Evolutionary conservation across 345 rosid species (phyloP), one percentile per base, ranked within the genome.

Genomic region (Bretschneidera sinensis): DNA sequence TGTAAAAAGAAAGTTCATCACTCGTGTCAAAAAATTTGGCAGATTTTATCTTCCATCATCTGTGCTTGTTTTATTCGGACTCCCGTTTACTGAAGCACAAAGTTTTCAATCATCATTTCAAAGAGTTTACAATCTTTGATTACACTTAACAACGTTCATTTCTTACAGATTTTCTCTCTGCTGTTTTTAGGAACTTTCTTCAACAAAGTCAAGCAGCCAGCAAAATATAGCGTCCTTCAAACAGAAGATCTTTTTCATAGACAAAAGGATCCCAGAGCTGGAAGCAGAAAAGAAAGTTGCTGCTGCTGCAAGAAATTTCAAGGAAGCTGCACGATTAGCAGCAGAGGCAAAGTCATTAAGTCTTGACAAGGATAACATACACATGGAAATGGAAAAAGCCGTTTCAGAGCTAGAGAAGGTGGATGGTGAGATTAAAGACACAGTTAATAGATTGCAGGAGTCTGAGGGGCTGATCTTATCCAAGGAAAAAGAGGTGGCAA

Each of bases 261-360:
- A 86, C 70, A 86, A 86, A 76, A 76, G 91, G 71, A 71, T 79
- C 24, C 98, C 96, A 14, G 96, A 91, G 66, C 86, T 91, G 21
- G 96, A 91, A 74, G 75, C 87, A 35, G 94, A 91, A 81, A 91
- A 91, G 85, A 91, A 81, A 74, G 87, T 88, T 54, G 94, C 92
- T 59, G 95, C 95, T 21, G 67, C 87, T 13, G 83, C 85, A 16
- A 86, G 98, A 80, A 88, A 88, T 71, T 91, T 91, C 75, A 91
- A 86, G 76, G 98, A 91, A 77, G 98, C 98, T 51, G 98, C 86
- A 34, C 71, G 96, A 67, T 63, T 91, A 74, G 94, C 98, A 57
- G 84, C 94, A 51, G 98, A 91, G 73, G 85, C 86, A 0, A 91
- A 91, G 80, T 83, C 98, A 5, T 78, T 91, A 65, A 73, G 48